Evolutionary conservation across 108 stramenopile species (phyloP), one percentile per base, ranked within the genome.

Genomic region (Cyclotella distinguenda): DNA sequence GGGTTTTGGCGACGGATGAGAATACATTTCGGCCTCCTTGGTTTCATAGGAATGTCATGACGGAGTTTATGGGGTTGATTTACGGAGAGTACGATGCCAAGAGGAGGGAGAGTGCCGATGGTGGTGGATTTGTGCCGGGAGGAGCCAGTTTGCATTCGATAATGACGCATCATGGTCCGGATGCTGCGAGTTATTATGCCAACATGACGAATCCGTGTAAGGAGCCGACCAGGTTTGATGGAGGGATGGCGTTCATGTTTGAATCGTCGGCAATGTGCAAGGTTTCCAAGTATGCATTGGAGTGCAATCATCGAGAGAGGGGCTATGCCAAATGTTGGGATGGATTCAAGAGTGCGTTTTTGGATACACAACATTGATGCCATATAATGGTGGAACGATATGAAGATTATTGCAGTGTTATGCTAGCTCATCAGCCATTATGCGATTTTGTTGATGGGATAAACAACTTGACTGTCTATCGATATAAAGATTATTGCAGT

Each of bases 231-330:
- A 83, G 82, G 39, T 95, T 93, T 70, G 72, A 87, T 26, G 74
- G 76, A 11, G 97, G 97, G 3, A 62, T 97, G 36, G 97, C 97
- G 16, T 97, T 97, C 71, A 96, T 97, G 95, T 97, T 96, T 77
- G 97, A 97, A 73, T 94, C 88, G 6, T 79, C 75, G 16, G 80
- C 73, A n/a, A 78, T 85, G 61, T 66, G 95, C 40, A 70, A 67
- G 40, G 38, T 93, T 16, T 79, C 80, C 15, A 49, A 76, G 34
- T 76, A 68, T 46, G 96, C 93, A 22, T 64, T 90, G 68, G 25
- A 45, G 9, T 74, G 79, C 9, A 46, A 76, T 12, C 74, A 79
- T 27, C 56, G 83, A 19, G 86, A 93, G 68, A 27, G 11, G 21
- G 71, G 73, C 5, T 93, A 93, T 63, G 74, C 74, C 21, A 56